phyloP scores from a whole-genome alignment of 2,329 filamentous ascomycete species.

The Neopestalotiopsis rosae region DNA sequence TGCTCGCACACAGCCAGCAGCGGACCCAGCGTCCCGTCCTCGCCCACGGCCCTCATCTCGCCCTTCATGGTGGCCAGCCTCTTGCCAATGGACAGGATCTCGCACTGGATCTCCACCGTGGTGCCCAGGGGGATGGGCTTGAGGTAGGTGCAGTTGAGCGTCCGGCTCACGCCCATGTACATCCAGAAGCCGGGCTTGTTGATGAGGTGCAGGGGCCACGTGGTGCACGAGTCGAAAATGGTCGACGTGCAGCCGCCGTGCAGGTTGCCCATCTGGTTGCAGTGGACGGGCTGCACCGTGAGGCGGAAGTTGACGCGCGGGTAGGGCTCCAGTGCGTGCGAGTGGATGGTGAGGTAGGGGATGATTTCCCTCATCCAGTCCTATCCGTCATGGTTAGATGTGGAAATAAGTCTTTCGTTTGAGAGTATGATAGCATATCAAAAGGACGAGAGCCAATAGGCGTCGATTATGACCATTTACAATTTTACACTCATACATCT shows the following conservation, averaged over 20 bases:
- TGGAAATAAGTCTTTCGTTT: too few species aligned
- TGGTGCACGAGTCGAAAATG: conserved; percentile 71
- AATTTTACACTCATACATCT: too few species aligned
- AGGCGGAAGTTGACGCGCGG: conserved; percentile 51
- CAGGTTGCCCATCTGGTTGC: conserved; percentile 59
- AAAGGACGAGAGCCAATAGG: too few species aligned
- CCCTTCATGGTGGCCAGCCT: conserved; percentile 49
- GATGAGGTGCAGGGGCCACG: conserved; percentile 60
- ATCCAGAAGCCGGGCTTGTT: conserved; percentile 65
- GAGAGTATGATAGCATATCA: too few species aligned
- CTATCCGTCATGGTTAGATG: conserved; percentile 32
- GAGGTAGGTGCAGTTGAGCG: conserved; percentile 71
- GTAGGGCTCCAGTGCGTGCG: conserved; percentile 40
- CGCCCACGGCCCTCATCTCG: conserved; percentile 48
- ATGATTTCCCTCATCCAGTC: conserved; percentile 51
- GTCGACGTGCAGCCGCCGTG: conserved; percentile 70
- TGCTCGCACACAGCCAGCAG: conserved; percentile 57
- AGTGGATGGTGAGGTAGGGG: conserved; percentile 47
- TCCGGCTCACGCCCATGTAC: conserved; percentile 67
- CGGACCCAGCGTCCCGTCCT: conserved; percentile 40
- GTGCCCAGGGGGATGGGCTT: conserved; percentile 61
- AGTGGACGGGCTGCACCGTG: conserved; percentile 55
- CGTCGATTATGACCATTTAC: too few species aligned
- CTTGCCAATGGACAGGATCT: conserved; percentile 52
- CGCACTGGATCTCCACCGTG: conserved; percentile 49